Conservation (phyloP, 371 early-diverging fungal genomes). For the Mortierella sp. region DNA sequence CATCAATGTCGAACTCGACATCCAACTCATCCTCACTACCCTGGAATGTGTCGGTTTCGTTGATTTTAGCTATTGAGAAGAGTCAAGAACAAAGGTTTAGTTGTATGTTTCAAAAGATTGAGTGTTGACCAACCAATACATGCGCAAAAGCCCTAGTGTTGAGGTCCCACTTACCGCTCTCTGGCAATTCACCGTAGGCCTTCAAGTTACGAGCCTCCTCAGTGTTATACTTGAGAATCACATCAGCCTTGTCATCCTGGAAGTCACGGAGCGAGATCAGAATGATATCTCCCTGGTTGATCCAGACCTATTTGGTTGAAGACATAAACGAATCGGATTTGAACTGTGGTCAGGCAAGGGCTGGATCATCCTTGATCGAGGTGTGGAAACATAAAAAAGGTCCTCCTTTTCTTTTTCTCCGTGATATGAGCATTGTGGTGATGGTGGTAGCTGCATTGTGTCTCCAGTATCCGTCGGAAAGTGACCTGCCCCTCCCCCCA, state of each 20-base stretch:
- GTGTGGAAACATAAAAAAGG: conserved; percentile 1
- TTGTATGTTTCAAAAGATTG: background rate
- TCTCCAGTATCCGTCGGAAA: background rate
- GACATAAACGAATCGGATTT: background rate
- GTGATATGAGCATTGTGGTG: too few relatives aligned
- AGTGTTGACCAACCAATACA: conserved; percentile 2
- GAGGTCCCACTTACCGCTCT: conserved; percentile 76
- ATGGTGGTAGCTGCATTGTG: too few relatives aligned
- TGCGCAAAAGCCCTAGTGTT: background rate
- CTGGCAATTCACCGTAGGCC: conserved; percentile 97
- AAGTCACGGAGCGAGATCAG: conserved; percentile 95
- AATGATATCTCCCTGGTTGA: conserved; percentile 96
- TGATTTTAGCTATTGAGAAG: conserved; percentile 69
- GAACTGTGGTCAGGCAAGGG: background rate
- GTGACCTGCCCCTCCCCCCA: background rate
- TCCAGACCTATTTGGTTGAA: conserved; percentile 76
- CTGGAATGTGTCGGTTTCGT: conserved; percentile 80
- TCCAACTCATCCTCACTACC: conserved; percentile 83
- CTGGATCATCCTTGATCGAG: conserved; percentile 1
- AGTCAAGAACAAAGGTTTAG: conserved; percentile 4
- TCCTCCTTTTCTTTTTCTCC: background rate
- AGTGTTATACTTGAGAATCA: conserved; percentile 97
- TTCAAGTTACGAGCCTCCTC: conserved; percentile 98
- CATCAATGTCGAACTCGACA: conserved; percentile 94
- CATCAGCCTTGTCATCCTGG: conserved; percentile 97